These are phyloP conservation scores for Nicotiana benthamiana DNA, from an alignment of 257 asterid species.

Conservation along the genomic window DNA sequence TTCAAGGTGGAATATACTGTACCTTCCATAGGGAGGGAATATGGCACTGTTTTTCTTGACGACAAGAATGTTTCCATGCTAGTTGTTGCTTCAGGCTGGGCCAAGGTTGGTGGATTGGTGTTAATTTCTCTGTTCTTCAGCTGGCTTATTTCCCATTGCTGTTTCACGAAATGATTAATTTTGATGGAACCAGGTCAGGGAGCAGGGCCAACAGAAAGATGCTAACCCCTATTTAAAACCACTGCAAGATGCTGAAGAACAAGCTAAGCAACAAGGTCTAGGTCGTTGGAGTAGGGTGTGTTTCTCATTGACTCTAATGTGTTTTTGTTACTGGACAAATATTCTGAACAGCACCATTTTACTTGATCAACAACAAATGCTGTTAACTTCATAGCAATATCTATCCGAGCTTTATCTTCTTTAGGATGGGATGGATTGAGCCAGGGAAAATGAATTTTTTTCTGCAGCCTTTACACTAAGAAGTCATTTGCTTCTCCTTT, in stretches of 20 bases:
- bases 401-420: background rate
- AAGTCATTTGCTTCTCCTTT: background rate
- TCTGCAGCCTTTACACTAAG: background rate
- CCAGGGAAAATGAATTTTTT: background rate
- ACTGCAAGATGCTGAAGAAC: slow-evolving; percentile 68
- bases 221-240: slow-evolving; percentile 74
- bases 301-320: background rate
- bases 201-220: slow-evolving; percentile 88
- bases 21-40: slow-evolving; percentile 77
- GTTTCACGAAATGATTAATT: background rate
- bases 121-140: slow-evolving; percentile 3
- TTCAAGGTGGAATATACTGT: slow-evolving; percentile 89
- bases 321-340: background rate
- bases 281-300: slow-evolving; percentile 96
- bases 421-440: background rate
- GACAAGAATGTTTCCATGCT: slow-evolving; percentile 68
- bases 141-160: background rate
- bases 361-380: background rate
- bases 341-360: background rate
- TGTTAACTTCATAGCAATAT: background rate
- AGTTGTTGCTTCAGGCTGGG: slow-evolving; percentile 95
- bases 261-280: slow-evolving; percentile 83
- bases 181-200: slow-evolving; percentile 61
- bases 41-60: slow-evolving; percentile 84
- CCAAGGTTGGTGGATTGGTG: slow-evolving; percentile 49